Conservation (phyloP, 306 rosid genomes). For the Mimosa pudica region DNA sequence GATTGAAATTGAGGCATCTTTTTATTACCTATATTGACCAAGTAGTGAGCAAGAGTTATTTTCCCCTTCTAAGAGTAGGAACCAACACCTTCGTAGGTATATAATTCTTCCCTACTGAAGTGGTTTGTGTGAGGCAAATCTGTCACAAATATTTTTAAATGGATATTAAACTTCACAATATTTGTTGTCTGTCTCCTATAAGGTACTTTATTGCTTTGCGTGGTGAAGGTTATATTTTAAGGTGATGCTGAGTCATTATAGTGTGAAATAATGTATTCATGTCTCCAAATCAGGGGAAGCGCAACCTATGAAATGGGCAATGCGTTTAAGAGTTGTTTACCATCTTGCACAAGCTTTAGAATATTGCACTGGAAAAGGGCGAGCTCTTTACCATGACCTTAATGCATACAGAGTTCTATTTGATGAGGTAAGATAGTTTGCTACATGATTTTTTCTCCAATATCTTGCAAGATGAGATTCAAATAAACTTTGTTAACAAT, state of each 20-base stretch:
- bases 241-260: not conserved
- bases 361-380: slow-evolving; percentile 60
- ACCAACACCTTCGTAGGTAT: not conserved
- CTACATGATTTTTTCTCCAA: not conserved
- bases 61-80: not conserved
- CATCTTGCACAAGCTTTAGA: slow-evolving; percentile 64
- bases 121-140: not conserved
- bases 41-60: slow-evolving; percentile 3
- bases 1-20: not conserved
- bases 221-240: not conserved
- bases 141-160: slow-evolving; percentile 1
- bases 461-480: not conserved
- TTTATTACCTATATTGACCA: not conserved
- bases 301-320: slow-evolving; percentile 35
- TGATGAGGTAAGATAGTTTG: slow-evolving; percentile 47
- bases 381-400: slow-evolving; percentile 60
- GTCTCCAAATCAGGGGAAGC: slow-evolving; percentile 48
- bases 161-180: not conserved
- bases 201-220: not conserved
- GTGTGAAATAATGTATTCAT: slow-evolving; percentile 7
- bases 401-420: slow-evolving; percentile 61
- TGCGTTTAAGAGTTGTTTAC: slow-evolving; percentile 57
- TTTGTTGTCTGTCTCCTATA: not conserved
- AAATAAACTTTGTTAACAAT: not conserved
- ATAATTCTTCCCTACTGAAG: not conserved